phyloP scores from a whole-genome alignment of 75 land plant genomes.

The Picea glauca region DNA sequence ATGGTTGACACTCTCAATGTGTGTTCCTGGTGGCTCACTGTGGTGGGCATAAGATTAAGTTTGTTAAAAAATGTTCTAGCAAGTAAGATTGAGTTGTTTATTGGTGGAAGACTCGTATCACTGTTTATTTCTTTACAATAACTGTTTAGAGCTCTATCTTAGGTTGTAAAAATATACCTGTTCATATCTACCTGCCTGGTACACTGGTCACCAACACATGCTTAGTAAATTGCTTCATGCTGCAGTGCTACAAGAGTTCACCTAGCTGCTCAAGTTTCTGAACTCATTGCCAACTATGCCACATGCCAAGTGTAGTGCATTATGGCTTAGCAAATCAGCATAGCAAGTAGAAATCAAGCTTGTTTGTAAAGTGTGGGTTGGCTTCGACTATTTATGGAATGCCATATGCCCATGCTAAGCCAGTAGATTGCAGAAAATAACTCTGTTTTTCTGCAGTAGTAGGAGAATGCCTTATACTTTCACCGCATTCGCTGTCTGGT shows the following conservation, averaged over 20 bases:
- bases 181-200: neutral
- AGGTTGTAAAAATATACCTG: conserved; percentile 7
- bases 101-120: neutral
- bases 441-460: neutral
- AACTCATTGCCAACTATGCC: neutral
- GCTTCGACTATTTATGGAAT: neutral
- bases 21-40: neutral
- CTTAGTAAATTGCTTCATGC: neutral
- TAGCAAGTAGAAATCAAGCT: neutral
- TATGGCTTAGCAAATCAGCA: neutral
- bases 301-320: neutral
- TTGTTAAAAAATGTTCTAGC: neutral
- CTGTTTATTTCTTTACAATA: neutral
- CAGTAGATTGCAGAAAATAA: neutral
- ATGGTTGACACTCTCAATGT: neutral
- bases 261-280: neutral
- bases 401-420: conserved; percentile 1
- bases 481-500: neutral
- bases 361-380: neutral
- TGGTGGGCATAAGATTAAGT: neutral
- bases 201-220: neutral
- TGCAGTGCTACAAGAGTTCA: conserved; percentile 1
- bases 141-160: neutral
- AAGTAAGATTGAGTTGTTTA: neutral
- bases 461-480: neutral